Percentiles rank a stretch among this genome's conserved stretches.
phyloP scores from a whole-genome alignment of 306 rosid species.

The Quercus parvula region DNA sequence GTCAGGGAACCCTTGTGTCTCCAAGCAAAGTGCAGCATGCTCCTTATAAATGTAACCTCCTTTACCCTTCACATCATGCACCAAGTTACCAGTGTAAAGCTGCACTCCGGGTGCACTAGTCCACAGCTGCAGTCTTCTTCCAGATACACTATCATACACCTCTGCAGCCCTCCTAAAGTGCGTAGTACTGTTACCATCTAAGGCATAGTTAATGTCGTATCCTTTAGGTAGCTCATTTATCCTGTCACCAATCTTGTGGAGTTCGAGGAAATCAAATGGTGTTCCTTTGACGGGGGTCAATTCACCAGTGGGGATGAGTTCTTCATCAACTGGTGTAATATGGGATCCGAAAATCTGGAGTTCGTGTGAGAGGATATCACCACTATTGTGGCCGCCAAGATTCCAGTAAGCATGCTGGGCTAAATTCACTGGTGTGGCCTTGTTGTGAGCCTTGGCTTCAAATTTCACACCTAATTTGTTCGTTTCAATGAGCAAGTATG shows the following conservation, averaged over 20 bases:
- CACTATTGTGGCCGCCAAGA: slow-evolving; percentile 57
- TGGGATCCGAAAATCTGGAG: slow-evolving; percentile 48
- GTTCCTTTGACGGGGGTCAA: slow-evolving; percentile 34
- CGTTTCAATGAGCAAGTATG: slow-evolving; percentile 42
- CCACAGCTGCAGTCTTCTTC: slow-evolving; percentile 71
- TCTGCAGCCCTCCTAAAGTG: slow-evolving; percentile 38
- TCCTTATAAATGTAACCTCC: slow-evolving; percentile 31
- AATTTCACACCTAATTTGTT: slow-evolving; percentile 47
- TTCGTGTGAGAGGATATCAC: slow-evolving; percentile 51
- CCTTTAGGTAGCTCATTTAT: slow-evolving; percentile 40
- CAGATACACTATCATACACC: slow-evolving; percentile 39
- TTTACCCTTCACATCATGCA: slow-evolving; percentile 44
- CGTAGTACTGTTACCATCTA: slow-evolving; percentile 15
- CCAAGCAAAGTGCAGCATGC: slow-evolving; percentile 47
- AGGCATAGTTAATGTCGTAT: slow-evolving; percentile 63
- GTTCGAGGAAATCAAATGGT: slow-evolving; percentile 51
- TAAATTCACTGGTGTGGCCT: slow-evolving; percentile 64
- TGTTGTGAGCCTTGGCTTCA: slow-evolving; percentile 45
- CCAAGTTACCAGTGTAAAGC: slow-evolving; percentile 43
- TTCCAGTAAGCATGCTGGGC: slow-evolving; percentile 82
- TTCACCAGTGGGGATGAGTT: slow-evolving; percentile 60
- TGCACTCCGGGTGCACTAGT: slow-evolving; percentile 57
- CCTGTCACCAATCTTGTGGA: slow-evolving; percentile 36
- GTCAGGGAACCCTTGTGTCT: slow-evolving; percentile 66
- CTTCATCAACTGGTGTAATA: slow-evolving; percentile 50